Evolutionary conservation across 2,329 filamentous ascomycete genomes (phyloP), one percentile per base, ranked within the genome.

Genomic region (Alternaria gansuensis): DNA sequence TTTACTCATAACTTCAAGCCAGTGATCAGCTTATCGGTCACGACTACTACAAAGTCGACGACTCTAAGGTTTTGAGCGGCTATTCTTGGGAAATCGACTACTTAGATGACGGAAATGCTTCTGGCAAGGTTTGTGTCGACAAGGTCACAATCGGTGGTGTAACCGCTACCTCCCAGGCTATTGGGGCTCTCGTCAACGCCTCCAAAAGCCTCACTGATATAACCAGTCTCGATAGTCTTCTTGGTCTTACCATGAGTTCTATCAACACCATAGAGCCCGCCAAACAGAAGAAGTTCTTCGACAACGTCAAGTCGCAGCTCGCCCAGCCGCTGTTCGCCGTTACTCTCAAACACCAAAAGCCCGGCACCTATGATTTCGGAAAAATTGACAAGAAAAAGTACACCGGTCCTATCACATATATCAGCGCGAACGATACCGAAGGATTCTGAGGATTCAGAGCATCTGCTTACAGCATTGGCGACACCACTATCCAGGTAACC

Each of bases 111-210:
- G 86, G 85, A 43, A 82, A 81, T 37, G 89, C 89, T 17, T 80
- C 76, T 44, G 89, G 89, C 40, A 82, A 83, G 48, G 88, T 91
- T 54, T 90, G 88, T 76, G 82, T 80, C 29, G 89, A 91, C 74
- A 85, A 81, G 46, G 88, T 91, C 40, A 79, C 79, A 23, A 82
- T 91, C 26, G 88, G 87, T 44, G 79, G 80, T 29, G 84, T 88
- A 3, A 85, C 80, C 28, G 87, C 88, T 33, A 81, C 81, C 3
- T 72, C 75, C 2, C 89, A 91, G 75, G 87, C 88, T 8, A 84
- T 92, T 10, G 87, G 91, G 75, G 84, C 87, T 33, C 89, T 89
- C 13, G 80, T 80, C 3, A 79, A 81, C 1, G 83, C 90, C 40
- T 89, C 87, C 11, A 59, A 75, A 1, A 64, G 80, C 39, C 88